A percentile compares a stretch with the other conserved stretches of the same genome.
phyloP scores from a whole-genome alignment of 2,329 filamentous ascomycete species.

The Pseudogymnoascus sp. region DNA sequence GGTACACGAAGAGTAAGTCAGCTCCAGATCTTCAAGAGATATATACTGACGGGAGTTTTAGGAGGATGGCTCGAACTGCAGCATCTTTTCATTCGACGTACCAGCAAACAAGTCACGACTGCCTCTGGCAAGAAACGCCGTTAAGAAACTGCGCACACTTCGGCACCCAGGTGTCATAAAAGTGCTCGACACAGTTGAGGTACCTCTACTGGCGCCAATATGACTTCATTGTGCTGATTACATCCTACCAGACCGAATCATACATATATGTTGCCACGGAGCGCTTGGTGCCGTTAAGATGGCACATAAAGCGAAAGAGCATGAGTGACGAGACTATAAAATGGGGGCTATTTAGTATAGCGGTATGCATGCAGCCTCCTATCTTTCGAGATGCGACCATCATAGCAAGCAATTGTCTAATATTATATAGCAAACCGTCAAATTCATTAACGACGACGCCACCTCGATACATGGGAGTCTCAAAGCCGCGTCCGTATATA shows the following conservation, averaged over 20 bases:
- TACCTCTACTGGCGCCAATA: constrained; percentile 39
- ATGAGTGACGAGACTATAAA: constrained; percentile 87
- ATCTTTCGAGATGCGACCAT: background rate
- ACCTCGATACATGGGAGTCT: constrained; percentile 84
- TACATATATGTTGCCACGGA: constrained; percentile 97
- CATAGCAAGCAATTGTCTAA: constrained; percentile 29
- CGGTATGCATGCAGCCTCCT: constrained; percentile 35
- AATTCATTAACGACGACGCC: constrained; percentile 93
- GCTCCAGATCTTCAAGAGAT: background rate
- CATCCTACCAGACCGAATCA: constrained; percentile 63
- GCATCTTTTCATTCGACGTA: constrained; percentile 94
- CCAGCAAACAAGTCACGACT: constrained; percentile 70
- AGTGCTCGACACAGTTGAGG: constrained; percentile 84
- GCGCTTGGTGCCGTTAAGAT: constrained; percentile 75
- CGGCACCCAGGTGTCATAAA: constrained; percentile 92
- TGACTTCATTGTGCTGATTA: constrained; percentile 15
- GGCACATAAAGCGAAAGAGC: constrained; percentile 84
- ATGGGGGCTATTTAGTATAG: constrained; percentile 86
- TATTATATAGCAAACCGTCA: constrained; percentile 61
- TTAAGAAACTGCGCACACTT: constrained; percentile 87
- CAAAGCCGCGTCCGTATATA: constrained; percentile 80
- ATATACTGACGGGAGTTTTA: constrained; percentile 33
- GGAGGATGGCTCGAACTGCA: constrained; percentile 92
- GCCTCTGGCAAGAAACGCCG: constrained; percentile 83
- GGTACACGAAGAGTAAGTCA: constrained; percentile 70